Evolutionary conservation across 345 rosid genomes (phyloP), one percentile per base, ranked within the genome.

Genomic region (Hibiscus tridactylites): DNA sequence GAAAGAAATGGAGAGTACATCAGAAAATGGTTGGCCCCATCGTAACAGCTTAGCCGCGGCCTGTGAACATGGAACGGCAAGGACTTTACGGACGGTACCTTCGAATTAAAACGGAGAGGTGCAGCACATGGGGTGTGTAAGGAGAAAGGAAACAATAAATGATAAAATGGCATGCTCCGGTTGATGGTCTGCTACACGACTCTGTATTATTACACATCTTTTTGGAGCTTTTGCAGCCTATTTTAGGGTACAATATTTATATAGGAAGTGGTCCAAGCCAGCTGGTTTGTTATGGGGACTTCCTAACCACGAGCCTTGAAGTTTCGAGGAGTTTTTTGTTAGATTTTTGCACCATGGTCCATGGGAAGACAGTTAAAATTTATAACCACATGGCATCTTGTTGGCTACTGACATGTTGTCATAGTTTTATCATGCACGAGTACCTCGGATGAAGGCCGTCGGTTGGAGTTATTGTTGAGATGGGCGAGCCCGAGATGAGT

Each of bases 71-170:
- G 37, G 70, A 17, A 68, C 8, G 28, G 44, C 16, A 50, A 52
- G 71, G 35, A 28, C 56, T 16, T 56, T 29, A 50, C 71, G 71
- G 60, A 68, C 17, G 71, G 71, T 68, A 68, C 71, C n/a, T 44
- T 68, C 2, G 61, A 56, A 9, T 19, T 54, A 21, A 50, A 50
- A 49, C 35, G 5, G 16, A 28, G 8, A 67, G 44, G 29, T 29
- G 71, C 31, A 68, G 57, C 70, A 46, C 70, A 66, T 66, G 70
- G 15, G 24, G 17, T 24, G 42, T 26, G 39, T 28, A 15, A 47
- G 71, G 28, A 15, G 57, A 28, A 15, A 49, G 28, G 46, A n/a
- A 29, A 31, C 71, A 68, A 52, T 68, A 50, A 68, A 68, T 50
- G 60, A 7, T 12, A 16, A 50, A 68, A 68, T 50, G 60, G 12